Evolutionary conservation across 208 protist species (phyloP).

Genomic region (Blechomonas ayalai): DNA sequence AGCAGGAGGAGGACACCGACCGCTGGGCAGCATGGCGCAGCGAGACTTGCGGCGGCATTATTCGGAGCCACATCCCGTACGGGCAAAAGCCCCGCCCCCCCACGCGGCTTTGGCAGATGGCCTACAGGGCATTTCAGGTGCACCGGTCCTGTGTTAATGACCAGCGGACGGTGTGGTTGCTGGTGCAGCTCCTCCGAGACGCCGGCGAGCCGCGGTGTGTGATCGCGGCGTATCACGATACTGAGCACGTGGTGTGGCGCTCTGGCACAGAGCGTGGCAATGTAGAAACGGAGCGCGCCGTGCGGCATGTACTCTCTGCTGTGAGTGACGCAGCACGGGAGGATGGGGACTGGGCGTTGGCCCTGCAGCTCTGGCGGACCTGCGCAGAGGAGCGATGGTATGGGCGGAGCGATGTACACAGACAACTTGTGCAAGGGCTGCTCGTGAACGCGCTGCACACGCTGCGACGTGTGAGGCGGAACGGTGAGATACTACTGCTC

Average conservation of each 20-base stretch:
- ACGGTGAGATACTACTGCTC: constrained; percentile 26
- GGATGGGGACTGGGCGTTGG: constrained; percentile 35
- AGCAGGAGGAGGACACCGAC: background rate
- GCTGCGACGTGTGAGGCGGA: constrained; percentile 39
- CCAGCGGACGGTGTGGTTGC: constrained; percentile 28
- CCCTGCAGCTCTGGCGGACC: constrained; percentile 24
- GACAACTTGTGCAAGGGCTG: constrained; percentile 12
- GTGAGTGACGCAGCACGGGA: constrained; percentile 31
- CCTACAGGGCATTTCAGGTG: constrained; percentile 26
- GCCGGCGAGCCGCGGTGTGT: constrained; percentile 4
- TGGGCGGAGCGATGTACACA: background rate
- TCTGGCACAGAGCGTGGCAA: background rate
- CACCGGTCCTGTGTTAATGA: constrained; percentile 29
- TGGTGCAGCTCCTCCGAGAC: constrained; percentile 27
- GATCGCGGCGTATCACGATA: constrained; percentile 2
- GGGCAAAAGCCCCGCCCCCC: background rate
- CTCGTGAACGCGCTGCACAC: constrained; percentile 37
- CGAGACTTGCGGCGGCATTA: constrained; percentile 23
- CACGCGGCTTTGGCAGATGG: constrained; percentile 9
- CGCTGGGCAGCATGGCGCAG: constrained; percentile 16
- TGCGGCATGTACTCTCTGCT: constrained; percentile 11
- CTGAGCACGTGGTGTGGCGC: background rate
- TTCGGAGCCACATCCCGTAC: background rate
- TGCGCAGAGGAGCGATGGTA: constrained; percentile 15
- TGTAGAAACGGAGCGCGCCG: background rate